Percentiles rank a stretch among this genome's conserved stretches.
Conservation (phyloP, 306 rosid species). For the Trichosanthes truncata region DNA sequence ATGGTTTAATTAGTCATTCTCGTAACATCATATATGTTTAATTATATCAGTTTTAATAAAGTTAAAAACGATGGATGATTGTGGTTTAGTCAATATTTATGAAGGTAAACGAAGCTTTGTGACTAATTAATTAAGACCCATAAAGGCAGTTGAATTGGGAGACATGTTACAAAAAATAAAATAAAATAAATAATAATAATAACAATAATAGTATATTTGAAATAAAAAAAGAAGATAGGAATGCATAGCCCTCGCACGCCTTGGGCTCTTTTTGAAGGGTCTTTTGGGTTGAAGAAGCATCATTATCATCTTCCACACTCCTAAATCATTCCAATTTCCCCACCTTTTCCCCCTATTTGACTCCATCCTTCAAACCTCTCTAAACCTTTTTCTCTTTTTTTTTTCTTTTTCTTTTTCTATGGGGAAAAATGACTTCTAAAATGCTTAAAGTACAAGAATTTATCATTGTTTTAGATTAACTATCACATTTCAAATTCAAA, state of each 20-base stretch:
- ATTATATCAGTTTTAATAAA: no score
- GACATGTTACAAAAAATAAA: not conserved
- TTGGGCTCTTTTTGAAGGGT: slow-evolving; percentile 24
- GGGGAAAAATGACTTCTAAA: not conserved
- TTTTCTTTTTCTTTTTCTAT: not conserved
- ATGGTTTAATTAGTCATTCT: no score
- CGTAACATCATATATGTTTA: no score
- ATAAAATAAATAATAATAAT: no score
- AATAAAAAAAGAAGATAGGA: not conserved
- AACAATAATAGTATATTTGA: not conserved
- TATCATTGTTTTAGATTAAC: not conserved
- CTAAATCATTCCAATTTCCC: slow-evolving; percentile 59
- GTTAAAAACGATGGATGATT: no score
- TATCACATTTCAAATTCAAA: not conserved
- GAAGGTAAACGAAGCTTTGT: no score
- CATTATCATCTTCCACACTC: slow-evolving; percentile 57
- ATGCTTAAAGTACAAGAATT: slow-evolving; percentile 2
- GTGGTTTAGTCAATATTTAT: no score
- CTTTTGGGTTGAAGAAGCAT: slow-evolving; percentile 8
- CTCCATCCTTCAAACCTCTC: slow-evolving; percentile 9
- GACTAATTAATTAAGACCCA: not conserved
- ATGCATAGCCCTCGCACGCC: slow-evolving; percentile 49
- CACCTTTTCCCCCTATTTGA: not conserved
- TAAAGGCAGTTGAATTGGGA: not conserved
- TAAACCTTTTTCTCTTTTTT: not conserved